Conservation (phyloP, 1,284 basidiomycete species). For the Moesziomyces sp. region DNA sequence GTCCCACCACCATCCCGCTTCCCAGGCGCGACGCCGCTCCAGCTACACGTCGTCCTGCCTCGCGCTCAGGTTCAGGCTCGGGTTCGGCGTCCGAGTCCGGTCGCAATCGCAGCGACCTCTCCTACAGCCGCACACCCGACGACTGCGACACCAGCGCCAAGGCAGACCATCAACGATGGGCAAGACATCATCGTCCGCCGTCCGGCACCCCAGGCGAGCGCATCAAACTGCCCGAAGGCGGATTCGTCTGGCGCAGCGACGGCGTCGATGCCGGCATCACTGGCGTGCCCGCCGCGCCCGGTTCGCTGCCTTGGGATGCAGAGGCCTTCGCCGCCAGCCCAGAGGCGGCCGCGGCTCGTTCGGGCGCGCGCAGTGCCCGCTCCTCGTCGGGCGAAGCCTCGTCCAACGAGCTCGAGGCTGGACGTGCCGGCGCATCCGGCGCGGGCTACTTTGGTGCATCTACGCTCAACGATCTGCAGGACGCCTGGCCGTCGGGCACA, state of each 20-base stretch:
- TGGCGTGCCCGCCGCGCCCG: slow-evolving; percentile 17
- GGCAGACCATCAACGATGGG: slow-evolving; percentile 55
- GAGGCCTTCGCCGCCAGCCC: slow-evolving; percentile 38
- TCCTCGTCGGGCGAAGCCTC: slow-evolving; percentile 35
- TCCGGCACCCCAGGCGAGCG: slow-evolving; percentile 30
- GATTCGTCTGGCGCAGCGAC: slow-evolving; percentile 54
- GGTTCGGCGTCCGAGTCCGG: slow-evolving; percentile 26
- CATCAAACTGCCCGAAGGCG: slow-evolving; percentile 51
- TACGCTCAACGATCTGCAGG: slow-evolving; percentile 43
- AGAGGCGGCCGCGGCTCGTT: slow-evolving; percentile 16
- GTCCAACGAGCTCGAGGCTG: slow-evolving; percentile 32
- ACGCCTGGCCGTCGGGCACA: slow-evolving; percentile 41
- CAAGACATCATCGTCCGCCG: slow-evolving; percentile 49
- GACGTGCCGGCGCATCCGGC: slow-evolving; percentile 3
- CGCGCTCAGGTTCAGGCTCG: slow-evolving; percentile 21
- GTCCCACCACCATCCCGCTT: slow-evolving; percentile 14
- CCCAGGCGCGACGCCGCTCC: slow-evolving; percentile 8
- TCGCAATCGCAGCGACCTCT: slow-evolving; percentile 5
- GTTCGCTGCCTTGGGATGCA: slow-evolving; percentile 37
- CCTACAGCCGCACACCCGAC: slow-evolving; percentile 29
- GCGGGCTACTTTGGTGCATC: slow-evolving; percentile 33
- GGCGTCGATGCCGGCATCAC: slow-evolving; percentile 36
- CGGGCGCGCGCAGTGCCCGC: slow-evolving; percentile 21
- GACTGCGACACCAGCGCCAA: slow-evolving; percentile 29
- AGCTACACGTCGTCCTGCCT: slow-evolving; percentile 3